Evolutionary conservation across 2,329 filamentous ascomycete genomes (phyloP).

Genomic region (Nemania sp.): DNA sequence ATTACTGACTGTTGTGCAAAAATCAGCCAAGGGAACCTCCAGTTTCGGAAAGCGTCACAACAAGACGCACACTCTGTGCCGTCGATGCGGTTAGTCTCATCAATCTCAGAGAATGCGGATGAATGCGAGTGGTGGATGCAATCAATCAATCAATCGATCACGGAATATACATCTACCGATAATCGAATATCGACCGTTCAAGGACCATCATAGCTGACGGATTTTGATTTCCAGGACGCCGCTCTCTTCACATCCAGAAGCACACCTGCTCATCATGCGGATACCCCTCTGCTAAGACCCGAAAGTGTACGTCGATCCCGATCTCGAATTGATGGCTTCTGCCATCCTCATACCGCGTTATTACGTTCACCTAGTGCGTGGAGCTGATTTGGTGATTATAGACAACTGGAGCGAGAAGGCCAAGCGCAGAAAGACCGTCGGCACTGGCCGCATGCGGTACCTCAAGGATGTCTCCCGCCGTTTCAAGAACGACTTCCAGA

Average conservation of each 20-base stretch:
- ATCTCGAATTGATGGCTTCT: slow-evolving; percentile 39
- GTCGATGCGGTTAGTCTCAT: slow-evolving; percentile 88
- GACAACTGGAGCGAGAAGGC: slow-evolving; percentile 99
- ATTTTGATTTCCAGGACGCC: slow-evolving; percentile 73
- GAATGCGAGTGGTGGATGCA: slow-evolving; percentile 17
- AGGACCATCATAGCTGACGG: slow-evolving; percentile 20
- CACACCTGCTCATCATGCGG: slow-evolving; percentile 95
- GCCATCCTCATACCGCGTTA: slow-evolving; percentile 9
- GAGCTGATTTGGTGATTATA: slow-evolving; percentile 56
- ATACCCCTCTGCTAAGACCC: slow-evolving; percentile 96
- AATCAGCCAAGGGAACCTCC: slow-evolving; percentile 54
- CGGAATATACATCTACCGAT: slow-evolving; percentile 22
- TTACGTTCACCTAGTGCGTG: slow-evolving; percentile 1
- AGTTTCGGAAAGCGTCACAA: slow-evolving; percentile 77
- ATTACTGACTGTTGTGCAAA: slow-evolving; percentile 45
- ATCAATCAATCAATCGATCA: no score
- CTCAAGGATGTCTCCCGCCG: slow-evolving; percentile 91
- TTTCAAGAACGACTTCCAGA: slow-evolving; percentile 99
- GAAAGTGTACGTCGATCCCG: slow-evolving; percentile 83
- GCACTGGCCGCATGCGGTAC: slow-evolving; percentile 95
- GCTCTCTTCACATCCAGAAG: slow-evolving; percentile 99
- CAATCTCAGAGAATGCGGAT: slow-evolving; percentile 10
- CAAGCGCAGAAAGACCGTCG: slow-evolving; percentile 99
- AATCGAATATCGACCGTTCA: background rate
- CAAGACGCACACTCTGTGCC: slow-evolving; percentile 98